Percentiles rank a stretch among this genome's conserved stretches.
These are phyloP conservation scores for Setomelanomma holmii DNA, from an alignment of 2,329 filamentous ascomycete species.

Conservation along the genomic window DNA sequence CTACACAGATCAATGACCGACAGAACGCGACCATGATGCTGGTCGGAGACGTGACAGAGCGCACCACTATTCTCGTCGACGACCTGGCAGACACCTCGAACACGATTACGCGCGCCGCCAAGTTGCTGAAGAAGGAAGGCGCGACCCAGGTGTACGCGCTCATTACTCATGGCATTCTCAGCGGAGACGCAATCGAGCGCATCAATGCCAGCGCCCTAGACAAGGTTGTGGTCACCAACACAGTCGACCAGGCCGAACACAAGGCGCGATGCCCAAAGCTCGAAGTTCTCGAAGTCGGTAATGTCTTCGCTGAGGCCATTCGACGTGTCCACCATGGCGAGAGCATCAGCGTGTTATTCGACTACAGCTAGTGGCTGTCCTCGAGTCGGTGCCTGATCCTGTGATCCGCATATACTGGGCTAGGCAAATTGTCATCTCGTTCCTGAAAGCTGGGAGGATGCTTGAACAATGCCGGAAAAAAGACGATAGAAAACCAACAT, in stretches of 20 bases:
- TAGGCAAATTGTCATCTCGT: not conserved
- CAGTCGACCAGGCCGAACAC: slow-evolving; percentile 87
- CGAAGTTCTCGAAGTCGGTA: slow-evolving; percentile 87
- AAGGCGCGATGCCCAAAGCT: slow-evolving; percentile 80
- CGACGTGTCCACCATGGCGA: slow-evolving; percentile 96
- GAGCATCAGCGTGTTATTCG: slow-evolving; percentile 94
- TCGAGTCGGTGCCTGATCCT: not conserved
- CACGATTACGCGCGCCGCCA: slow-evolving; percentile 94
- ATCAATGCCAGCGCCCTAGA: slow-evolving; percentile 94
- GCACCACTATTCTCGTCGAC: slow-evolving; percentile 88
- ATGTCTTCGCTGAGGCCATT: slow-evolving; percentile 92
- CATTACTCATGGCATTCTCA: slow-evolving; percentile 93
- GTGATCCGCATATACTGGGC: not conserved
- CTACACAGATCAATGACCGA: slow-evolving; percentile 84
- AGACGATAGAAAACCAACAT: slow-evolving; percentile 13
- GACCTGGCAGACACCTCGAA: slow-evolving; percentile 96
- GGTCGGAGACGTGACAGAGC: slow-evolving; percentile 82
- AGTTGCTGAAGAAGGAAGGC: slow-evolving; percentile 91
- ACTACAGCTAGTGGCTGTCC: slow-evolving; percentile 68
- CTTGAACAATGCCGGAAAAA: not conserved
- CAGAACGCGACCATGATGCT: slow-evolving; percentile 90
- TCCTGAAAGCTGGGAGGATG: not conserved
- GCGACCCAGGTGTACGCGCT: slow-evolving; percentile 91
- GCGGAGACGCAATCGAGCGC: slow-evolving; percentile 90
- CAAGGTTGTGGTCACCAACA: slow-evolving; percentile 95